Conservation (phyloP, 2,329 filamentous ascomycete species). For the Blastomyces parvus region DNA sequence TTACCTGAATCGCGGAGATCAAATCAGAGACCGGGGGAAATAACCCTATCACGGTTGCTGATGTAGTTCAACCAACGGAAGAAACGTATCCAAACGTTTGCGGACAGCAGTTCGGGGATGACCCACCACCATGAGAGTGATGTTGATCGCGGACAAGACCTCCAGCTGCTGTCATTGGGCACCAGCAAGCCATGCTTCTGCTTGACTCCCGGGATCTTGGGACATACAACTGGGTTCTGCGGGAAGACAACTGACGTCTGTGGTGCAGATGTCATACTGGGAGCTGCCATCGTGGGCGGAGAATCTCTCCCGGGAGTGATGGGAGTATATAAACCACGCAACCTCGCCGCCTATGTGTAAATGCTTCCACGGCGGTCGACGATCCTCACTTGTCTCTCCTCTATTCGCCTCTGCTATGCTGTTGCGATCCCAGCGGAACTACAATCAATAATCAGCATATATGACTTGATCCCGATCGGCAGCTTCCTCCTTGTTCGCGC, state of each 20-base stretch:
- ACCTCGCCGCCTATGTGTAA: too few species aligned
- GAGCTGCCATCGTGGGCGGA: too few species aligned
- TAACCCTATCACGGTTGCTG: background rate
- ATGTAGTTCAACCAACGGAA: too few species aligned
- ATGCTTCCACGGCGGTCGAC: background rate
- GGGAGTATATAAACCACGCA: background rate
- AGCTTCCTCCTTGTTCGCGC: background rate
- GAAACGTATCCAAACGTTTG: background rate
- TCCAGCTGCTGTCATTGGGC: background rate
- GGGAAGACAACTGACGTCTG: background rate
- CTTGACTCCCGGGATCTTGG: background rate
- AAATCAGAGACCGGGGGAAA: background rate
- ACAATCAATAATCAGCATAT: background rate
- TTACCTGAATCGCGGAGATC: too few species aligned
- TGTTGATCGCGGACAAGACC: background rate
- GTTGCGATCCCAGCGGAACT: background rate
- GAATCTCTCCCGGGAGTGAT: too few species aligned
- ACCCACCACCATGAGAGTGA: background rate
- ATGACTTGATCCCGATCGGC: background rate
- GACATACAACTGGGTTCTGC: background rate
- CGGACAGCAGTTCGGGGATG: background rate
- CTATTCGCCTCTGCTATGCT: too few species aligned
- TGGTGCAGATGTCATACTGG: too few species aligned
- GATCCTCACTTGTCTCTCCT: background rate
- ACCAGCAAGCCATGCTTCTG: background rate